These are phyloP conservation scores for Aspergillus sp. DNA, from an alignment of 2,329 filamentous ascomycete genomes.

Conservation along the genomic window DNA sequence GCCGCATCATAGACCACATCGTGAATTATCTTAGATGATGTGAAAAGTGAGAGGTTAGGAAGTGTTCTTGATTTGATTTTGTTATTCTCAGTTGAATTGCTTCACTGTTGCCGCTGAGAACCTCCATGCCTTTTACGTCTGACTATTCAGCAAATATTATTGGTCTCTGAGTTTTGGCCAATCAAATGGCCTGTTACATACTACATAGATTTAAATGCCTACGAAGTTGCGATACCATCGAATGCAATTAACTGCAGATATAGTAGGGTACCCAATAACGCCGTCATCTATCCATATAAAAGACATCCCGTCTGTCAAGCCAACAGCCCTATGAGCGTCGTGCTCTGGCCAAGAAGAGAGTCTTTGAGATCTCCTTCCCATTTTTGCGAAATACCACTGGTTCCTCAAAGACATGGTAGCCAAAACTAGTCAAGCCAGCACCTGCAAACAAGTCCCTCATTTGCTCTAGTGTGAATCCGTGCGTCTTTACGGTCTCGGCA, in stretches of 20 bases:
- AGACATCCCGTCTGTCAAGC: not conserved
- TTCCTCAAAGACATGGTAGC: slow-evolving; percentile 48
- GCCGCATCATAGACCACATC: not conserved
- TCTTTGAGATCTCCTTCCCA: slow-evolving; percentile 19
- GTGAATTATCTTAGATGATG: not conserved
- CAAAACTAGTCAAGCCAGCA: slow-evolving; percentile 58
- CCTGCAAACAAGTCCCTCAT: slow-evolving; percentile 56
- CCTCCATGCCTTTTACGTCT: slow-evolving; percentile 7
- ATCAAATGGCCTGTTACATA: not conserved
- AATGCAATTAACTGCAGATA: too few relatives aligned
- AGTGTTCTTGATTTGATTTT: not conserved
- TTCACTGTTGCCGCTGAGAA: not conserved
- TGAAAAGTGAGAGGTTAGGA: not conserved
- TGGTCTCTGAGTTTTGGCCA: slow-evolving; percentile 5
- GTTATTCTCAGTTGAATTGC: not conserved
- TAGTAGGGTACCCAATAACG: not conserved
- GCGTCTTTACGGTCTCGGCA: slow-evolving; percentile 53
- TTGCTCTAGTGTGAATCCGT: slow-evolving; percentile 57
- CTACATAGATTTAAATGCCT: not conserved
- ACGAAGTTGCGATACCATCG: not conserved
- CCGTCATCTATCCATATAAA: not conserved
- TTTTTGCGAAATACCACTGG: slow-evolving; percentile 40
- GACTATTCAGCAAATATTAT: slow-evolving; percentile 18
- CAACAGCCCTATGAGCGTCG: slow-evolving; percentile 12
- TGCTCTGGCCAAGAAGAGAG: slow-evolving; percentile 27